A percentile compares a stretch with the other conserved stretches of the same genome.
Conservation (phyloP, 257 asterid genomes). For the Petunia secreta region DNA sequence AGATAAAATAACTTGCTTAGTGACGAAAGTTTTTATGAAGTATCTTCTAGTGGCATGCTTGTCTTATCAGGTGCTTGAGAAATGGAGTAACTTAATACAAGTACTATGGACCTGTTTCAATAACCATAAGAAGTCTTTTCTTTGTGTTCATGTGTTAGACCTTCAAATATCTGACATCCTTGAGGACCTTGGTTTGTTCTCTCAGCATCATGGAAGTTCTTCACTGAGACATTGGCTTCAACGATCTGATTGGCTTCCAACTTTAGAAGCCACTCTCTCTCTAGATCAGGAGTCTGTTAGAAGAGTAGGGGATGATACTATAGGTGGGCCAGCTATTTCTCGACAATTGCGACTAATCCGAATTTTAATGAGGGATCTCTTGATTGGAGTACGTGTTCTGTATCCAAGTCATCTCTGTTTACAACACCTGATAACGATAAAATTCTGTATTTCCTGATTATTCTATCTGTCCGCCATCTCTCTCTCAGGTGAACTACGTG, state of each 20-base stretch:
- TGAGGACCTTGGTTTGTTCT: constrained; percentile 27
- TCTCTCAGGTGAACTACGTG: constrained; percentile 84
- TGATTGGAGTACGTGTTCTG: constrained; percentile 73
- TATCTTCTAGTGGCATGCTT: not conserved
- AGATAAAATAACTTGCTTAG: not conserved
- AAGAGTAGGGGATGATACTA: constrained; percentile 86
- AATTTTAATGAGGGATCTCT: constrained; percentile 87
- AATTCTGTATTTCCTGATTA: not conserved
- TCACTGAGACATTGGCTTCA: constrained; percentile 98
- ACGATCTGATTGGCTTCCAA: constrained; percentile 95
- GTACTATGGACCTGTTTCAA: not conserved
- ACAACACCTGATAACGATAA: not conserved
- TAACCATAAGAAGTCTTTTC: not conserved
- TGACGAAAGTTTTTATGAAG: not conserved
- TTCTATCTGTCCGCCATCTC: constrained; percentile 17
- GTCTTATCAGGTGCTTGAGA: not conserved
- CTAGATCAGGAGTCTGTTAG: constrained; percentile 85
- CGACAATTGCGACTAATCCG: constrained; percentile 83
- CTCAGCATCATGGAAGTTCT: constrained; percentile 88
- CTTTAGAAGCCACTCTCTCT: constrained; percentile 92
- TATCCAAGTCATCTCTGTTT: constrained; percentile 20
- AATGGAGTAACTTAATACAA: not conserved
- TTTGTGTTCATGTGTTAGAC: not conserved
- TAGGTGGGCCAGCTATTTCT: constrained; percentile 94
- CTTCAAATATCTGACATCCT: constrained; percentile 3